Evolutionary conservation across 2,329 filamentous ascomycete genomes (phyloP).

Genomic region (Cryphonectria naterciae): DNA sequence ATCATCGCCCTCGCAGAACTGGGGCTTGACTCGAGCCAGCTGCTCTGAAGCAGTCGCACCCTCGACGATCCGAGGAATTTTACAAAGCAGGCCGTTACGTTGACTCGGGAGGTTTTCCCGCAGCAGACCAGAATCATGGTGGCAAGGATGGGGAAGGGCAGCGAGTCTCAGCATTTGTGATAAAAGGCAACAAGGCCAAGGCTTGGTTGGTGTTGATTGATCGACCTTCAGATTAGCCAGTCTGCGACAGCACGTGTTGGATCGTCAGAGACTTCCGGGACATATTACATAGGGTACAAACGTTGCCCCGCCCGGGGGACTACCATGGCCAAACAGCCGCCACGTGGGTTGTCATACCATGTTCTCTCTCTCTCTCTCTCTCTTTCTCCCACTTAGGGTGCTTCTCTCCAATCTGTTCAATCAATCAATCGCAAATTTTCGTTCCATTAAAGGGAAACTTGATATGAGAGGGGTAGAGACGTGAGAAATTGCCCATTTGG

Average conservation of each 20-base stretch:
- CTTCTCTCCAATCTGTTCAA: background rate
- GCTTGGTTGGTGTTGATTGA: constrained; percentile 24
- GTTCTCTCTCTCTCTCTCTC: no score
- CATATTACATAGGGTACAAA: constrained; percentile 20
- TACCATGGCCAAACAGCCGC: constrained; percentile 9
- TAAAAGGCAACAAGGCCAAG: constrained; percentile 17
- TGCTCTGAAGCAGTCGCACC: background rate
- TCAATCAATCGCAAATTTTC: constrained; percentile 4
- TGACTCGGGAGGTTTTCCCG: background rate
- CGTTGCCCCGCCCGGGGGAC: background rate
- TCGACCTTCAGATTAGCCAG: constrained; percentile 34
- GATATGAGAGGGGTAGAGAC: background rate
- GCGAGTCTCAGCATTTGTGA: background rate
- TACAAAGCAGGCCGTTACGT: background rate
- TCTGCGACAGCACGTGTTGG: constrained; percentile 36
- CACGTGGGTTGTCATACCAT: constrained; percentile 1
- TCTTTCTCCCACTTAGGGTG: background rate
- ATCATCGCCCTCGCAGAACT: no score
- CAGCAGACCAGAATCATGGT: background rate
- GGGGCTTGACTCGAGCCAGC: background rate
- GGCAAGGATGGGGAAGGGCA: background rate
- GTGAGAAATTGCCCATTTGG: background rate
- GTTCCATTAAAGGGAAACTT: background rate
- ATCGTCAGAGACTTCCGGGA: constrained; percentile 32
- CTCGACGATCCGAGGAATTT: background rate